phyloP scores from a whole-genome alignment of 352 stramenopile species.

The Phytophthora colocasiae region DNA sequence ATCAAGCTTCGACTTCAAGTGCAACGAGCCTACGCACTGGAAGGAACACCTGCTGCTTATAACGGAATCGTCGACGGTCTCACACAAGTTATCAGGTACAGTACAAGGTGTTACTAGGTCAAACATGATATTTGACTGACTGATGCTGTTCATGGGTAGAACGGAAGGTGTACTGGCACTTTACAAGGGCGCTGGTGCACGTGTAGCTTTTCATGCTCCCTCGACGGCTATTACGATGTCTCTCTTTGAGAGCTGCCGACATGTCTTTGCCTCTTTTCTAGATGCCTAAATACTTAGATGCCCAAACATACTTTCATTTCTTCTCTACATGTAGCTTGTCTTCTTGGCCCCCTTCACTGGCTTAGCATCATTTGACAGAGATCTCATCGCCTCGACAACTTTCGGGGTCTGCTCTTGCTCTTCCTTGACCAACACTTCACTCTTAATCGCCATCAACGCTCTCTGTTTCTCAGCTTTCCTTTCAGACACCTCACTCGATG shows the following conservation, averaged over 20 bases:
- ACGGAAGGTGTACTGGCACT: constrained; percentile 90
- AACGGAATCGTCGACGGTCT: constrained; percentile 90
- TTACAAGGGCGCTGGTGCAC: constrained; percentile 95
- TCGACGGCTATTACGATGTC: constrained; percentile 98
- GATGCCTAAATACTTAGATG: constrained; percentile 33
- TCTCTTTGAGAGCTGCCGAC: constrained; percentile 93
- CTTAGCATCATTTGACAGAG: constrained; percentile 35
- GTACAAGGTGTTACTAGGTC: neutral
- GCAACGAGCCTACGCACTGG: constrained; percentile 54
- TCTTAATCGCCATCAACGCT: constrained; percentile 32
- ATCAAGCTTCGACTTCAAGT: constrained; percentile 97
- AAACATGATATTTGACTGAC: constrained; percentile 1
- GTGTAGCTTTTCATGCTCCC: constrained; percentile 95
- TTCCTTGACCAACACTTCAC: constrained; percentile 41
- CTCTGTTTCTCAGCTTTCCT: constrained; percentile 12
- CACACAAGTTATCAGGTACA: constrained; percentile 70
- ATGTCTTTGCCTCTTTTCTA: constrained; percentile 58
- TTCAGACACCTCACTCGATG: constrained; percentile 1
- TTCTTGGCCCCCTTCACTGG: constrained; percentile 31
- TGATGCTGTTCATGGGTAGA: constrained; percentile 36
- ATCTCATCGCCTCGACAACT: constrained; percentile 34
- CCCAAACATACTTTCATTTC: constrained; percentile 20
- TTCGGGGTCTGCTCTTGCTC: constrained; percentile 33
- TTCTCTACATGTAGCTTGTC: constrained; percentile 5
- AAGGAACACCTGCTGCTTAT: constrained; percentile 48